Conservation (phyloP, 768 basidiomycete species). For the Trametes sanguinea region DNA sequence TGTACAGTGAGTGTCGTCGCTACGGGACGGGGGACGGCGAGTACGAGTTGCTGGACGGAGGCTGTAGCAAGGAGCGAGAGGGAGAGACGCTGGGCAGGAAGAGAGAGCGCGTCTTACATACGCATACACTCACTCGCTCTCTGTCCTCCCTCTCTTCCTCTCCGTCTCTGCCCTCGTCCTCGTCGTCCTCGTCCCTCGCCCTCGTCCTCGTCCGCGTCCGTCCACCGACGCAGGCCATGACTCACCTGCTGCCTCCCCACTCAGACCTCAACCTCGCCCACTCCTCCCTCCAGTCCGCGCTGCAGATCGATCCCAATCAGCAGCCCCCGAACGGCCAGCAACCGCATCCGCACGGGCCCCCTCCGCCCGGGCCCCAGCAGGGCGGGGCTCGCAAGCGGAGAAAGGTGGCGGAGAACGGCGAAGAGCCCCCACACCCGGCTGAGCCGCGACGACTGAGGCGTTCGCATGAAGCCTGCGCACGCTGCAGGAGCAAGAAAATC, state of each 20-base stretch:
- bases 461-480: constrained; percentile 89
- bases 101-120: constrained; percentile 18
- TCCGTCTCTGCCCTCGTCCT: constrained; percentile 6
- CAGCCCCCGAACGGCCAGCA: constrained; percentile 45
- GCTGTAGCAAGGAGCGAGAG: constrained; percentile 12
- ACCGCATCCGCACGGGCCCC: constrained; percentile 40
- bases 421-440: constrained; percentile 55
- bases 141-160: constrained; percentile 18
- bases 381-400: constrained; percentile 48
- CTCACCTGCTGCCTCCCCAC: constrained; percentile 51
- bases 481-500: constrained; percentile 96
- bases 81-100: constrained; percentile 16
- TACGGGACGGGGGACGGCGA: background rate
- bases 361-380: constrained; percentile 6
- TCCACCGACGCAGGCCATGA: constrained; percentile 34
- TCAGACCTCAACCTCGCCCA: constrained; percentile 44
- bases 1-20: background rate
- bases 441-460: constrained; percentile 82
- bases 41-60: constrained; percentile 5
- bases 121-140: constrained; percentile 2
- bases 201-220: constrained; percentile 10
- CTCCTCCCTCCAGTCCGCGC: constrained; percentile 58
- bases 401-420: constrained; percentile 57
- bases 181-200: constrained; percentile 10
- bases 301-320: constrained; percentile 70